Base-by-base conservation (phyloP, 208 protist species). In the Leishmania mexicana region DNA sequence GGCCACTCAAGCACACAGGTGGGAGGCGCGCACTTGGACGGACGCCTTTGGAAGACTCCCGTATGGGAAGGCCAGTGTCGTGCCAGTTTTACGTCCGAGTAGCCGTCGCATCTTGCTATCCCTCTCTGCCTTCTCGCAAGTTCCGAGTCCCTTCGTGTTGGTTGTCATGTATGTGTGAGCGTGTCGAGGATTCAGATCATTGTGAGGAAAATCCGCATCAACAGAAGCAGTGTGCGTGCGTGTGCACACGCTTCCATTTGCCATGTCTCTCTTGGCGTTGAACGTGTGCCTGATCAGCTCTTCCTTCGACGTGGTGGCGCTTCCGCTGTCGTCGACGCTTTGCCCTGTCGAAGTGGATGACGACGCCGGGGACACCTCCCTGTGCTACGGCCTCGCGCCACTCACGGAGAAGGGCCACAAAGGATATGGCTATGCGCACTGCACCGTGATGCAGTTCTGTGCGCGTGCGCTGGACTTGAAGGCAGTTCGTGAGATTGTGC, bases 251-350 rank as follows among this genome's bases (percentile, higher is more conserved):
- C 70, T 51, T 47, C 45, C 70, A 8, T 74, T 28, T 10, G 40
- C 47, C 67, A 94, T 90, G 86, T 90, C 90, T 17, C 77, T 95
- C 31, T 83, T 95, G 17, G 93, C 87, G 7, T 62, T 96, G n/a
- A 95, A 94, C 47, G 84, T 96, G 45, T 95, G 90, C 71, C 76
- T 96, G 2, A 81, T 94, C n/a, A 90, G 89, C 73, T 87, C 83
- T 49, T 75, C 84, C 81, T 95, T 96, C 79, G 93, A 96, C 76
- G 79, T 81, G 51, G 89, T 85, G 19, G 90, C 91, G 35, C 72
- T 96, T 13, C 93, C 93, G 40, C 83, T 96, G 51, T 96, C 93
- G 17, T 87, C 78, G 51, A 87, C 87, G 10, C 78, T 96, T n/a
- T 92, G 88, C 84, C 89, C 89, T 0, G 72, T 83, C 17, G 79